Conservation (phyloP, 805 yeast species). For the Suhomyces sp. region DNA sequence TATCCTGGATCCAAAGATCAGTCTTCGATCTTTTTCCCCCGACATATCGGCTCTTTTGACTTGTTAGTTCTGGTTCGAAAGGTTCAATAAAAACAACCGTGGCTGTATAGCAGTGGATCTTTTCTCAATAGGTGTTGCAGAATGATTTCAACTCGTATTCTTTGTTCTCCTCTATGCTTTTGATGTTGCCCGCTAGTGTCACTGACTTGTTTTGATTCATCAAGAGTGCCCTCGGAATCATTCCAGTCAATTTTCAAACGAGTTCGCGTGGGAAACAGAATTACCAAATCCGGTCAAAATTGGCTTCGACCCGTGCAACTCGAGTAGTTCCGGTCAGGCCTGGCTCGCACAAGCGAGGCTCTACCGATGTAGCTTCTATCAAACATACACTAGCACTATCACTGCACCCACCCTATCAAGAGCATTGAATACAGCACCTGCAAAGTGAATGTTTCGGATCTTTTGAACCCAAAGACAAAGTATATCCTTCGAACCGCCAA, state of each 20-base stretch:
- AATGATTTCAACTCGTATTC: background rate
- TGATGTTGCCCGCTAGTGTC: background rate
- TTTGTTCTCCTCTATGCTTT: background rate
- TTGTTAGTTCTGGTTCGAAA: background rate
- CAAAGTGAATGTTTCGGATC: background rate
- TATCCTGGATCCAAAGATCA: conserved; percentile 29
- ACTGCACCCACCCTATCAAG: background rate
- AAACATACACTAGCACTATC: background rate
- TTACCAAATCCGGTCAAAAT: background rate
- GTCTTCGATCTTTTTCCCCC: conserved; percentile 14
- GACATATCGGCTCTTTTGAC: background rate
- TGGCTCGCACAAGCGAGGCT: background rate
- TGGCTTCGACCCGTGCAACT: background rate
- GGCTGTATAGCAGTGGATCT: background rate
- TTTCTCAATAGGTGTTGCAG: background rate
- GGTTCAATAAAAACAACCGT: background rate
- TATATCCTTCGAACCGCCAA: background rate
- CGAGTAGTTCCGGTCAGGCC: background rate
- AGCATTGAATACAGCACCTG: background rate
- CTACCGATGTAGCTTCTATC: background rate
- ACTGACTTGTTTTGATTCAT: background rate
- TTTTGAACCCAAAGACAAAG: background rate
- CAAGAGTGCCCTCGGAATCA: background rate
- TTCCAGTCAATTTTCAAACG: background rate
- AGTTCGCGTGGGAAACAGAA: background rate